These are phyloP conservation scores for Medicago lupulina DNA, from an alignment of 306 rosid genomes.

Conservation along the genomic window DNA sequence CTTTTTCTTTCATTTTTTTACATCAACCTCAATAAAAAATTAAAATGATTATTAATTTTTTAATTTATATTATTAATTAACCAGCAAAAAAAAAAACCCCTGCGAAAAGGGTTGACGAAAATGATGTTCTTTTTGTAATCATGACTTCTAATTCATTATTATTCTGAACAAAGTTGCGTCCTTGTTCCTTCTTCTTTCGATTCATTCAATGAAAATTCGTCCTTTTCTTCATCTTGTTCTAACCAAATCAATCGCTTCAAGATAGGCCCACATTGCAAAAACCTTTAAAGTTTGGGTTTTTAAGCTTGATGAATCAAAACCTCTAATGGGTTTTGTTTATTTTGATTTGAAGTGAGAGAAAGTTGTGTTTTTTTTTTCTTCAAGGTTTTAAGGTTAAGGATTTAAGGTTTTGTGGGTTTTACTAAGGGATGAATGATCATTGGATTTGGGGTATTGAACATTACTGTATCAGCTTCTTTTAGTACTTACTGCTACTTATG, in stretches of 20 bases:
- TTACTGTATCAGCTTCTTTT: conserved; percentile 27
- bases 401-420: conserved; percentile 38
- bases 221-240: conserved; percentile 21
- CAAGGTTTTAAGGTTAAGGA: conserved; percentile 26
- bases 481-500: conserved; percentile 58
- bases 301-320: background rate
- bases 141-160: conserved; percentile 36
- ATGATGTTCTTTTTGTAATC: conserved; percentile 29
- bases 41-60: background rate
- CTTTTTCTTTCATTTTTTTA: background rate
- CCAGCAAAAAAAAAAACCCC: conserved; percentile 16
- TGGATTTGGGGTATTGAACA: conserved; percentile 39
- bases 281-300: conserved; percentile 26
- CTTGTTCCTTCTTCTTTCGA: conserved; percentile 29
- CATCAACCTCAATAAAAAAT: background rate
- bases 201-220: conserved; percentile 25
- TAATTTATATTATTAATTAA: conserved; percentile 11
- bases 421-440: conserved; percentile 53
- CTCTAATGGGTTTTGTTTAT: conserved; percentile 44
- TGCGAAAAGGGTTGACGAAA: conserved; percentile 44
- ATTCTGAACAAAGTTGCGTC: conserved; percentile 37
- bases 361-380: conserved; percentile 46
- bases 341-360: conserved; percentile 35
- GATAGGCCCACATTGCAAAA: conserved; percentile 42
- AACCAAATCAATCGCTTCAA: conserved; percentile 38